Conservation (phyloP, 371 early-diverging fungal species). For the Neoconidiobolus thromboides region DNA sequence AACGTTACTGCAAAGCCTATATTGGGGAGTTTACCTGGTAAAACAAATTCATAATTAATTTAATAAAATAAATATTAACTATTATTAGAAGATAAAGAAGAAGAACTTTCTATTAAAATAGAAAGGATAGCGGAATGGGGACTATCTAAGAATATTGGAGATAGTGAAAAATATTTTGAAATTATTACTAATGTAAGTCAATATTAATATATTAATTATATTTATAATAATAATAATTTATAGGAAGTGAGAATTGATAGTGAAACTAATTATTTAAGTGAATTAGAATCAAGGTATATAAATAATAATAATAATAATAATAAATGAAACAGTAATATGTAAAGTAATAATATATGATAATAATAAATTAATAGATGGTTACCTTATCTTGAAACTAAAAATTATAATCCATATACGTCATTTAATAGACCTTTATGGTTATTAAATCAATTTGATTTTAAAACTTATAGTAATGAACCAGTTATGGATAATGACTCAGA, state of each 20-base stretch:
- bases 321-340: too few species aligned
- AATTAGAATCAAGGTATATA: not conserved
- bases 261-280: too few species aligned
- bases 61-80: not conserved
- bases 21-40: not conserved
- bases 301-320: not conserved
- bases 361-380: not conserved
- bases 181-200: not conserved
- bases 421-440: not conserved
- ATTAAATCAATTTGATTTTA: slow-evolving; percentile 3
- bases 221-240: too few species aligned
- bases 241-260: too few species aligned
- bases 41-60: not conserved
- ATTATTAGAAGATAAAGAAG: not conserved
- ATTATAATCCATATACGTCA: not conserved
- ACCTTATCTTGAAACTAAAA: not conserved
- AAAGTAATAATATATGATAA: too few species aligned
- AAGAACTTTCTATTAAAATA: not conserved
- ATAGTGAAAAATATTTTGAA: not conserved
- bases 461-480: not conserved
- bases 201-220: too few species aligned
- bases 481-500: too few species aligned
- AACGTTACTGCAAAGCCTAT: not conserved
- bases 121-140: slow-evolving; percentile 3
- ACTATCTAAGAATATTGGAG: not conserved